These are phyloP conservation scores for Rhodofomes roseus DNA, from an alignment of 1,284 basidiomycete genomes.

Conservation along the genomic window DNA sequence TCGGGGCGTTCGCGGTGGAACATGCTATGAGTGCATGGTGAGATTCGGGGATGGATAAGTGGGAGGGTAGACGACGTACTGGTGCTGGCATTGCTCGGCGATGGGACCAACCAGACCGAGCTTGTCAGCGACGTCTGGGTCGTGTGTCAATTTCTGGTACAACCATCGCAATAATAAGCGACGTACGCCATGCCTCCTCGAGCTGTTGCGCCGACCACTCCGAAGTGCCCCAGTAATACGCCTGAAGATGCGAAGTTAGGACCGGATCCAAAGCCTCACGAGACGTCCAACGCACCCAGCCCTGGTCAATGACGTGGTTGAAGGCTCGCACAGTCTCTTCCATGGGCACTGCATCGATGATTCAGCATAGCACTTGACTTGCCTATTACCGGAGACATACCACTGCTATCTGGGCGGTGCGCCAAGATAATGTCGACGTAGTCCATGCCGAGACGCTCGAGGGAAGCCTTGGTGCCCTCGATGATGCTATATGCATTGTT, in stretches of 20 bases:
- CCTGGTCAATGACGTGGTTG: conserved; percentile 64
- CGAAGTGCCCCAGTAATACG: conserved; percentile 75
- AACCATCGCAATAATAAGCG: neutral
- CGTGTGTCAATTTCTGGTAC: neutral
- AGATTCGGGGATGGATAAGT: neutral
- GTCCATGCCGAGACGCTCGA: conserved; percentile 69
- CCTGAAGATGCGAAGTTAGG: conserved; percentile 30
- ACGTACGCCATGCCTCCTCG: conserved; percentile 64
- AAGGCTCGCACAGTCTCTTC: conserved; percentile 75
- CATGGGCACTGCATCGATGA: conserved; percentile 49
- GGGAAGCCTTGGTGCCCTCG: conserved; percentile 68
- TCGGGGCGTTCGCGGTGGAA: conserved; percentile 79
- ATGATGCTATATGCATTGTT: conserved; percentile 49
- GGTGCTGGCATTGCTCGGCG: conserved; percentile 77
- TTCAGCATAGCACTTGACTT: conserved; percentile 1
- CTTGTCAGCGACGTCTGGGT: conserved; percentile 62
- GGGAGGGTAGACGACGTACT: conserved; percentile 34
- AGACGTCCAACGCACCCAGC: conserved; percentile 42
- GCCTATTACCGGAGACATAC: conserved; percentile 33
- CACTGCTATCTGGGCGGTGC: conserved; percentile 52
- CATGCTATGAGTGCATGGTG: conserved; percentile 39
- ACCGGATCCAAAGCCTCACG: neutral
- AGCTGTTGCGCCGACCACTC: conserved; percentile 79
- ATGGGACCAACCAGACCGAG: conserved; percentile 72
- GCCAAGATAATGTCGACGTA: conserved; percentile 78